These are phyloP conservation scores for Begonia masoniana DNA, from an alignment of 306 rosid genomes.

Conservation along the genomic window DNA sequence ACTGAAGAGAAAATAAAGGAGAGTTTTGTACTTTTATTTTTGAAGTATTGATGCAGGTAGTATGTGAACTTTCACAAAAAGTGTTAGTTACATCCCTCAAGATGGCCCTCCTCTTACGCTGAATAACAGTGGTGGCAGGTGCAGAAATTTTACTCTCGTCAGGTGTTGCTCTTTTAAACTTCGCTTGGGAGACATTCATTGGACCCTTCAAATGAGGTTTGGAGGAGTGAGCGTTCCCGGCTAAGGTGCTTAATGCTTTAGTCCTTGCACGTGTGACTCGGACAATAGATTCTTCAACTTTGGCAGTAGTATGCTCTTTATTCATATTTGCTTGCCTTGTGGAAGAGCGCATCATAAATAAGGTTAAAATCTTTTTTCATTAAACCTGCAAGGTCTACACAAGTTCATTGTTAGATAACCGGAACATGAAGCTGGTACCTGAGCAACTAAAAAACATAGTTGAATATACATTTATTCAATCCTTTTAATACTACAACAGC, in stretches of 20 bases:
- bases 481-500: too few species aligned
- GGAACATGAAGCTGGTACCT: background rate
- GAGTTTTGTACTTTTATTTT: conserved; percentile 29
- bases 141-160: conserved; percentile 32
- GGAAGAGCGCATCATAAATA: conserved; percentile 26
- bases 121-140: conserved; percentile 24
- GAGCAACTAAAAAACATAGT: background rate
- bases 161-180: conserved; percentile 35
- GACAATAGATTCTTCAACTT: conserved; percentile 30
- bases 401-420: conserved; percentile 13
- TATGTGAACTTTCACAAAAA: conserved; percentile 6
- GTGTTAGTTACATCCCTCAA: conserved; percentile 56
- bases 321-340: conserved; percentile 50
- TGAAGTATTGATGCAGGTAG: conserved; percentile 13
- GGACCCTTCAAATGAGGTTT: conserved; percentile 31
- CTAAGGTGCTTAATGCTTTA: conserved; percentile 30
- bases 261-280: conserved; percentile 81
- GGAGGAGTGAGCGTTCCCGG: conserved; percentile 25
- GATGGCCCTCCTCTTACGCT: conserved; percentile 53
- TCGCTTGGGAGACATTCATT: conserved; percentile 19
- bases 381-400: conserved; percentile 29
- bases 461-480: background rate
- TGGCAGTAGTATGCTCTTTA: conserved; percentile 32
- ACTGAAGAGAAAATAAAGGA: background rate
- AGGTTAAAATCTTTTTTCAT: conserved; percentile 23